Base-by-base conservation (phyloP, 257 asterid species). In the Solanum habrochaites region DNA sequence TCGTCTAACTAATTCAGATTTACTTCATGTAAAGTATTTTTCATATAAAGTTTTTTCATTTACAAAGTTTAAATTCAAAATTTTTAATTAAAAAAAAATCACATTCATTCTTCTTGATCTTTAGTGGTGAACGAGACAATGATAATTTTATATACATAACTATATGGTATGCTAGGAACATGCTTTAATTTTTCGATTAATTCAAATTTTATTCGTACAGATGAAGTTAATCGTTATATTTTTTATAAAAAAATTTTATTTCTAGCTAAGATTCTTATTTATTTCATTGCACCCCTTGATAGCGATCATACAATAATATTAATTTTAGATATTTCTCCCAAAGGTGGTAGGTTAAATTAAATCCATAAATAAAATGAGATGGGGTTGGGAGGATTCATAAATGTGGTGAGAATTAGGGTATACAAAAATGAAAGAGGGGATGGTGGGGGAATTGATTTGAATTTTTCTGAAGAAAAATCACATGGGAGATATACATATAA, bases 341-440 rank as follows among this genome's bases (percentile, higher is more conserved):
- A 29, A 8, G n/a, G 11, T 49, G 43, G 27, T 81, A 47, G 85
- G 69, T 81, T 10, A 49, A 49, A 16, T 49, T 81, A 18, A 81
- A 45, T 45, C 29, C 11, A 49, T 7, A 37, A 64, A 31, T n/a
- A 60, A 60, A 12, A 8, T 37, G 56, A 11, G 86, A 45, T 32
- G 18, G 31, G 83, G 29, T 69, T 82, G 25, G 40, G 7, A 47
- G 62, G 29, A 52, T 40, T 72, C 81, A 58, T 60, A 74, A n/a
- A 83, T n/a, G 73, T 52, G 47, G 74, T 62, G 86, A 64, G 60
- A 64, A 88, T 69, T 85, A 21, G 67, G 18, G 67, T 20, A 85
- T 45, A 20, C 20, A 85, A 1, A 43, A 3, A 15, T 21, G 15
- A 40, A 45, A 16, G 69, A 15, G 31, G 47, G 27, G 25, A 8